These are phyloP conservation scores for Aquilaria agallochum DNA, from an alignment of 441 rosid genomes.

Conservation along the genomic window DNA sequence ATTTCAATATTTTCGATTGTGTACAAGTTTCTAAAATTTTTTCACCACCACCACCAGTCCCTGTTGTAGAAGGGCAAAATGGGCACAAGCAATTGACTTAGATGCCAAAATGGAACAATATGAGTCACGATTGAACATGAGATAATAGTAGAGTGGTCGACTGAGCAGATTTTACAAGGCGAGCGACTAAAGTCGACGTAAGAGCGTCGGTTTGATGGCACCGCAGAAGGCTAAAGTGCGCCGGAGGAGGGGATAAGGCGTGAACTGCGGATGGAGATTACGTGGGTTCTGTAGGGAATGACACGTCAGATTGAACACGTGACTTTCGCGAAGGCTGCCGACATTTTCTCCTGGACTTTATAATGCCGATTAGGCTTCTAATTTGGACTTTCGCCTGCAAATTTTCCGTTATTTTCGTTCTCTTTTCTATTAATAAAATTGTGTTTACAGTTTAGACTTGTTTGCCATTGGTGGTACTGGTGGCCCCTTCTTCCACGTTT, in stretches of 20 bases:
- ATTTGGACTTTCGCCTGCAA: conserved; percentile 2
- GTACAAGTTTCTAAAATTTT: neutral
- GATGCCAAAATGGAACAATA: neutral
- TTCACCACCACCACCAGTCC: no score
- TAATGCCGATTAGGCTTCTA: neutral
- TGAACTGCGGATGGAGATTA: conserved; percentile 15
- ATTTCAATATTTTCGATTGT: no score
- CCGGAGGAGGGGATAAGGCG: conserved; percentile 10
- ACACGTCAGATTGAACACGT: conserved; percentile 14
- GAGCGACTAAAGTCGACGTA: neutral
- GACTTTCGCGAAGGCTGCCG: conserved; percentile 5
- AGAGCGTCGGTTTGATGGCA: conserved; percentile 22
- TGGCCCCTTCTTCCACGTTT: no score
- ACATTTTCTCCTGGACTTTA: conserved; percentile 9
- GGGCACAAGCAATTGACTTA: neutral
- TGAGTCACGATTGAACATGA: neutral
- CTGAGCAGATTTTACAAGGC: no score
- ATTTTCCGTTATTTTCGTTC: conserved; percentile 11
- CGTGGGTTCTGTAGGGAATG: neutral
- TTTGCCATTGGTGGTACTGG: no score
- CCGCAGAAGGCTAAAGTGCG: conserved; percentile 29
- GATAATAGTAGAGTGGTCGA: no score
- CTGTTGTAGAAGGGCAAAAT: neutral
- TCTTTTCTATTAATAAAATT: neutral
- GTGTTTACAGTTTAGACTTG: no score